Evolutionary conservation across 495 filamentous ascomycete species (phyloP).

Genomic region (Endocarpon pusillum): DNA sequence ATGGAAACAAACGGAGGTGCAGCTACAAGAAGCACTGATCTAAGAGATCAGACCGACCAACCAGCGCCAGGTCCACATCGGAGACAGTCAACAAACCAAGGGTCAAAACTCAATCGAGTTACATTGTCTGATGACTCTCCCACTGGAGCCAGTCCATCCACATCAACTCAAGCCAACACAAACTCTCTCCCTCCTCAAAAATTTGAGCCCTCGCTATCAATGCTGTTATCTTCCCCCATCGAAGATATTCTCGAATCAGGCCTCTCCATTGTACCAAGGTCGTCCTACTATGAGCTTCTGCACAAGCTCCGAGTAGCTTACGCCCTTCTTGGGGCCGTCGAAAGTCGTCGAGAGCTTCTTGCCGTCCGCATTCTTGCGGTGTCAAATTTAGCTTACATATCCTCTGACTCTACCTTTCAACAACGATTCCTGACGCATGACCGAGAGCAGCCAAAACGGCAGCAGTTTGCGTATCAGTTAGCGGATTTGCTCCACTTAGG

Average conservation of each 20-base stretch:
- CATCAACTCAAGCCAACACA: conserved; percentile 32
- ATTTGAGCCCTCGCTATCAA: too few species aligned
- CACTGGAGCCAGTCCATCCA: conserved; percentile 11
- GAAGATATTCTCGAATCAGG: conserved; percentile 51
- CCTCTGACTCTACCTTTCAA: conserved; percentile 59
- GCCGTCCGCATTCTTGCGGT: conserved; percentile 71
- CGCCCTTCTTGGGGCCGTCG: conserved; percentile 45
- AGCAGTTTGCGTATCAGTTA: conserved; percentile 83
- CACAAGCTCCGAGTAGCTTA: conserved; percentile 66
- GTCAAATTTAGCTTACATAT: conserved; percentile 82
- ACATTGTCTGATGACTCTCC: conserved; percentile 37
- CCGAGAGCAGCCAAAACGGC: conserved; percentile 72
- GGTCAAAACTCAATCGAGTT: conserved; percentile 25
- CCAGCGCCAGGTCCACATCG: too few species aligned
- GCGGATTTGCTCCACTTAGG: conserved; percentile 70
- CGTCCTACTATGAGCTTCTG: conserved; percentile 71
- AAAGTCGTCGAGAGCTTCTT: conserved; percentile 57
- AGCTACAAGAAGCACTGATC: neutral
- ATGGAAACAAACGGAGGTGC: neutral
- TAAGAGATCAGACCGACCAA: too few species aligned
- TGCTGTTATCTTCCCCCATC: conserved; percentile 36
- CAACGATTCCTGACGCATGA: conserved; percentile 77
- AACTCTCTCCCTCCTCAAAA: conserved; percentile 53
- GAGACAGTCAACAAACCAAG: neutral
- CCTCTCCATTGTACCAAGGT: conserved; percentile 48